Percentiles rank a stretch among this genome's conserved stretches.
These are phyloP conservation scores for Suhomyces tanzawaensis DNA, from an alignment of 805 yeast species.

Conservation along the genomic window DNA sequence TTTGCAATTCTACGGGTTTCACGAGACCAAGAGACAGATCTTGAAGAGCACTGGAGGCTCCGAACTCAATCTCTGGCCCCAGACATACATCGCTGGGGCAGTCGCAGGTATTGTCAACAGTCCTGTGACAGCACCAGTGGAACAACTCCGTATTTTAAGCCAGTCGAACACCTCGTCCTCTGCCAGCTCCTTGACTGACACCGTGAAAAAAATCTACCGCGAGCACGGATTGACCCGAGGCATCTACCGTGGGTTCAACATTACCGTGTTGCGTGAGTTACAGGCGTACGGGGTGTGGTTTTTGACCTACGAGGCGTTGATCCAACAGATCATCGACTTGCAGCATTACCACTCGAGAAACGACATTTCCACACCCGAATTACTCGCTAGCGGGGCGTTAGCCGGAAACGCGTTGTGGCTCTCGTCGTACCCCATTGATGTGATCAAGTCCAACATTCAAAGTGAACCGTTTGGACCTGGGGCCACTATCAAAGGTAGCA, in stretches of 20 bases:
- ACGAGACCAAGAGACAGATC: slow-evolving; percentile 62
- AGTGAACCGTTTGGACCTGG: slow-evolving; percentile 49
- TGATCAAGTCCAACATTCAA: slow-evolving; percentile 47
- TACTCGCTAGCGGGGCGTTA: slow-evolving; percentile 56
- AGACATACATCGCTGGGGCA: slow-evolving; percentile 62
- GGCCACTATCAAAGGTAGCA: slow-evolving; percentile 44
- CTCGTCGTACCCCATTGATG: slow-evolving; percentile 53
- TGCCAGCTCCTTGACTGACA: slow-evolving; percentile 25
- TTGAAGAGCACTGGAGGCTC: slow-evolving; percentile 24
- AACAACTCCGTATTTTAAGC: slow-evolving; percentile 60
- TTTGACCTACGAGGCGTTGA: slow-evolving; percentile 57
- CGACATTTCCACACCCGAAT: slow-evolving; percentile 53
- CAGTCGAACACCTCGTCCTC: slow-evolving; percentile 44
- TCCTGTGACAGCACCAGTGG: slow-evolving; percentile 62
- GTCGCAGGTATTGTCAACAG: slow-evolving; percentile 65
- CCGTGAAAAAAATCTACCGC: slow-evolving; percentile 42
- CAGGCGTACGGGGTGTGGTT: slow-evolving; percentile 80
- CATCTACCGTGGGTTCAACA: slow-evolving; percentile 51
- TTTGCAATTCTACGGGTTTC: slow-evolving; percentile 68
- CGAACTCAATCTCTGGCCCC: slow-evolving; percentile 49
- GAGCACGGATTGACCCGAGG: slow-evolving; percentile 47
- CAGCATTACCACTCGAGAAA: slow-evolving; percentile 40
- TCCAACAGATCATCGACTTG: slow-evolving; percentile 34
- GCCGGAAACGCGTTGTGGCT: slow-evolving; percentile 73
- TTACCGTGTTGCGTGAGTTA: slow-evolving; percentile 58